These are phyloP conservation scores for Thuidium tamariscinum DNA, from an alignment of 225 moss, liverwort and hornwort species.

Conservation along the genomic window DNA sequence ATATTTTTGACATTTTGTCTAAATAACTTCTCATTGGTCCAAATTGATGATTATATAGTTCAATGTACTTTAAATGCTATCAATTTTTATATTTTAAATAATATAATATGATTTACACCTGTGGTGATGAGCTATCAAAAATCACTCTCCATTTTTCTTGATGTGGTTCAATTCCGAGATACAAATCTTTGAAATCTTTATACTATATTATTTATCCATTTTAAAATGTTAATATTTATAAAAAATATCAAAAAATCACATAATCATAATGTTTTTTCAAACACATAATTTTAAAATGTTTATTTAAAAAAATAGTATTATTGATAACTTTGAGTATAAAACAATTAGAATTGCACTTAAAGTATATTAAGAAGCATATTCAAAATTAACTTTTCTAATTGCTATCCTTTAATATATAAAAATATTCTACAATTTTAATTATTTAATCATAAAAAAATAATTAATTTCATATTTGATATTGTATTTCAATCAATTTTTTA, in stretches of 20 bases:
- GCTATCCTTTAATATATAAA: rapidly evolving
- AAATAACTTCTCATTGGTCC: background rate
- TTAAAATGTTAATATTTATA: background rate
- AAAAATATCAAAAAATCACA: rapidly evolving
- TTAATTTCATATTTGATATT: no score
- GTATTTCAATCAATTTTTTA: background rate
- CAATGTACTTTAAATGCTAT: rapidly evolving
- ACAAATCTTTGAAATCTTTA: slow-evolving; percentile 31
- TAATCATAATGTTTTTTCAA: rapidly evolving
- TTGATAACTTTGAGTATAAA: background rate
- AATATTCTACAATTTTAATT: background rate
- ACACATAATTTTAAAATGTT: background rate
- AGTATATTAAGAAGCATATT: no score
- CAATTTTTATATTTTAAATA: no score
- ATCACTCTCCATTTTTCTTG: slow-evolving; percentile 27
- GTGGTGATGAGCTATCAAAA: slow-evolving; percentile 72
- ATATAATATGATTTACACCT: slow-evolving; percentile 4
- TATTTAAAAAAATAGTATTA: background rate
- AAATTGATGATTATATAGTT: background rate
- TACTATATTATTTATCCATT: background rate
- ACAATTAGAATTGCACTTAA: rapidly evolving
- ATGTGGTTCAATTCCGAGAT: slow-evolving; percentile 24
- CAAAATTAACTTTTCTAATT: rapidly evolving
- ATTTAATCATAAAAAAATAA: background rate
- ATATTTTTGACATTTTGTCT: background rate